Conservation (phyloP, 2,329 filamentous ascomycete species). For the Graphilbum fragrans region DNA sequence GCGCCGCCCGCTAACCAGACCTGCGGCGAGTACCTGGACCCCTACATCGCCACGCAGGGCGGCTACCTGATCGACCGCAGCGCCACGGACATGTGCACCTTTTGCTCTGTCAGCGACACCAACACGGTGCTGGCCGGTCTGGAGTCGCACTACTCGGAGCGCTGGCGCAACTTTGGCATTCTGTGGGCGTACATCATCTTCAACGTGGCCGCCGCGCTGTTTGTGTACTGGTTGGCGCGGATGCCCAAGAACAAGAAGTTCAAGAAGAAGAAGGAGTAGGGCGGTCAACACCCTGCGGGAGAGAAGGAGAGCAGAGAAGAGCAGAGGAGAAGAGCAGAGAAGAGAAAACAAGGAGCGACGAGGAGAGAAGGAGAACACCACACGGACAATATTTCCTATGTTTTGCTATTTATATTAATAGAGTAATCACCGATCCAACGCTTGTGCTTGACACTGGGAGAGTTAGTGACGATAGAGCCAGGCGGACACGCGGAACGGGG, state of each 20-base stretch:
- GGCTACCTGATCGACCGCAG: constrained; percentile 40
- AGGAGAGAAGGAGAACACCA: background rate
- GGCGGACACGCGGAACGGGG: too few species aligned
- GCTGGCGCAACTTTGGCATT: constrained; percentile 59
- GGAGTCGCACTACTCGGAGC: constrained; percentile 39
- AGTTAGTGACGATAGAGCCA: background rate
- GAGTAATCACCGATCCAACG: background rate
- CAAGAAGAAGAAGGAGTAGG: constrained; percentile 11
- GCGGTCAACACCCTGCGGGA: too few species aligned
- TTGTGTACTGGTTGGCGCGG: constrained; percentile 14
- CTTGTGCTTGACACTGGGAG: background rate
- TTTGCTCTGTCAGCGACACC: constrained; percentile 38
- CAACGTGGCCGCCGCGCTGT: constrained; percentile 34
- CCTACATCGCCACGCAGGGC: constrained; percentile 33
- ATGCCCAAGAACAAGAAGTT: constrained; percentile 13
- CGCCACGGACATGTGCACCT: constrained; percentile 40
- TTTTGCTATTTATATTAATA: too few species aligned
- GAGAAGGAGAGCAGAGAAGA: background rate
- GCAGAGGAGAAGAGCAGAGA: background rate
- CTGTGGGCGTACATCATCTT: constrained; percentile 41
- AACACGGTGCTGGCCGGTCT: constrained; percentile 37
- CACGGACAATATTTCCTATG: too few species aligned
- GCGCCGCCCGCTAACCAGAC: constrained; percentile 43
- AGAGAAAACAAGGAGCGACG: background rate
- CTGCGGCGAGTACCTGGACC: constrained; percentile 45